phyloP scores from a whole-genome alignment of 2,329 filamentous ascomycete genomes.

The Pseudogymnoascus sp. region DNA sequence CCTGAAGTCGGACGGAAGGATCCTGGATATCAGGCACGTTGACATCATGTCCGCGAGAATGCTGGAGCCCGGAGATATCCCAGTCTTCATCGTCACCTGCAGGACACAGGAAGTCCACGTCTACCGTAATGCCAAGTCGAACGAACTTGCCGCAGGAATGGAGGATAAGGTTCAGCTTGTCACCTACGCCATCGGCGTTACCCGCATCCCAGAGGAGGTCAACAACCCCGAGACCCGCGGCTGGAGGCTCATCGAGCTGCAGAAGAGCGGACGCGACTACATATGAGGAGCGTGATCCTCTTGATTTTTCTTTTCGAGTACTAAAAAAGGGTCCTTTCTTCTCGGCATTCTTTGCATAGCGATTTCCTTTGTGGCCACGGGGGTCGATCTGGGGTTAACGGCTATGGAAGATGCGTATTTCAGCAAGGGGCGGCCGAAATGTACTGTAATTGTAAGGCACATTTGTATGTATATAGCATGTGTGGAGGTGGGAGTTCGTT shows the following conservation, averaged over 20 bases:
- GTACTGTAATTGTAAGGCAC: slow-evolving; percentile 9
- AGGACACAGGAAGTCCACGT: slow-evolving; percentile 97
- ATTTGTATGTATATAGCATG: slow-evolving; percentile 8
- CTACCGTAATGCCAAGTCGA: slow-evolving; percentile 85
- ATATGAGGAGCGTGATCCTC: slow-evolving; percentile 41
- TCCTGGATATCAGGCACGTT: slow-evolving; percentile 90
- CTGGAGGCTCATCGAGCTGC: slow-evolving; percentile 96
- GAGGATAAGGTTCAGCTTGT: slow-evolving; percentile 98
- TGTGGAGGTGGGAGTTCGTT: slow-evolving; percentile 4
- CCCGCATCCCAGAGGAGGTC: slow-evolving; percentile 86
- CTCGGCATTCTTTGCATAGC: slow-evolving; percentile 4
- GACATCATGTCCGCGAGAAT: slow-evolving; percentile 78
- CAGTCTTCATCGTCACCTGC: slow-evolving; percentile 95
- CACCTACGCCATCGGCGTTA: slow-evolving; percentile 96
- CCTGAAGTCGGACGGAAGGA: slow-evolving; percentile 88
- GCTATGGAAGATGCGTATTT: slow-evolving; percentile 4
- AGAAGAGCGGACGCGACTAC: slow-evolving; percentile 94
- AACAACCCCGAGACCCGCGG: slow-evolving; percentile 94
- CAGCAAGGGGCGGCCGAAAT: slow-evolving; percentile 1
- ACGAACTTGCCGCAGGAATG: slow-evolving; percentile 89
- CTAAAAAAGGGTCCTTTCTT: neutral
- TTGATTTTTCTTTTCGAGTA: neutral
- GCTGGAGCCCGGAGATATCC: slow-evolving; percentile 78
- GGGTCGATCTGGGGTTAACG: neutral
- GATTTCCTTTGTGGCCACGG: slow-evolving; percentile 1